phyloP scores from a whole-genome alignment of 163 green algal genomes.

The Scenedesmus sp. region DNA sequence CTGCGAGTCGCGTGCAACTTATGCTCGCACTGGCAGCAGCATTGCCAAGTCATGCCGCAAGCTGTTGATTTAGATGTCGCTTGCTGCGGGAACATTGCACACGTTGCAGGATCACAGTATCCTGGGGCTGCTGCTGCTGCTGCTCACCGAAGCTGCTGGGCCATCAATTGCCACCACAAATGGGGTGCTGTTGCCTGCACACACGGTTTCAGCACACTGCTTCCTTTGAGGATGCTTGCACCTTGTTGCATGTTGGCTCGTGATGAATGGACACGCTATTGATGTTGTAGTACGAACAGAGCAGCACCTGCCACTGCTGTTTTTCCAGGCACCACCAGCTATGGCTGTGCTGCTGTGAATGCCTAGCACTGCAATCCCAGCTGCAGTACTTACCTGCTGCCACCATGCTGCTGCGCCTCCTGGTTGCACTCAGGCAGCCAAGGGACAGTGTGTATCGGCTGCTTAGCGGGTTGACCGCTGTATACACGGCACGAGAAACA shows the following conservation, averaged over 20 bases:
- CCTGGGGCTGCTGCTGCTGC: not conserved
- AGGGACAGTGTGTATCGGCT: not conserved
- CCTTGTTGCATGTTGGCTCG: no score
- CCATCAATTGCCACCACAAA: slow-evolving; percentile 54
- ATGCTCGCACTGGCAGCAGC: no score
- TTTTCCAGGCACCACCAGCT: not conserved
- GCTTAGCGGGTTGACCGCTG: not conserved
- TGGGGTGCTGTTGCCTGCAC: not conserved
- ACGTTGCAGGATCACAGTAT: not conserved
- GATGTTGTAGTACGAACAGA: not conserved
- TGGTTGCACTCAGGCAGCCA: not conserved
- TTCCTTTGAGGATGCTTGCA: not conserved
- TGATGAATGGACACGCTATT: not conserved
- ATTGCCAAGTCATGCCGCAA: no score
- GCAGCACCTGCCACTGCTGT: not conserved
- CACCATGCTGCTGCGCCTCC: not conserved
- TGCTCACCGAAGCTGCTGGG: slow-evolving; percentile 36
- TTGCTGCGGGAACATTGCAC: no score
- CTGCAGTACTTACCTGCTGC: not conserved
- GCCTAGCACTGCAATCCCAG: not conserved
- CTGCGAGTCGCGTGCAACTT: no score
- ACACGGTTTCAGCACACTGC: not conserved
- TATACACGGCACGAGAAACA: not conserved
- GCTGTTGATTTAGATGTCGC: no score
- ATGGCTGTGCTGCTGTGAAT: not conserved